Conservation (phyloP, 768 basidiomycete species). For the Clavaria fumosa region DNA sequence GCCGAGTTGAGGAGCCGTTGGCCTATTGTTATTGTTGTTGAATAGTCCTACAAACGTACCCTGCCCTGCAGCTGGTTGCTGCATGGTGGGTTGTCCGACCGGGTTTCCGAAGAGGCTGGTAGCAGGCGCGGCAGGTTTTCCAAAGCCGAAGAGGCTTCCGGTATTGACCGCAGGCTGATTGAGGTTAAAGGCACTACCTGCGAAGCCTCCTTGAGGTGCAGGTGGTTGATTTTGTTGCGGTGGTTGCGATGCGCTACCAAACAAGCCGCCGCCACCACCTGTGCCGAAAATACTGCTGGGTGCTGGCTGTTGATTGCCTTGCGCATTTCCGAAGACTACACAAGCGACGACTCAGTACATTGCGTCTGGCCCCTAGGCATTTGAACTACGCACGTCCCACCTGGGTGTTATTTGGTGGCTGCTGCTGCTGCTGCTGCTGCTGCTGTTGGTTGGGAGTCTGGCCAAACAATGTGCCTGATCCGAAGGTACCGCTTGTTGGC, state of each 20-base stretch:
- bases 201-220: slow-evolving; percentile 1
- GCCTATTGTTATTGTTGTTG: no score
- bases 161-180: slow-evolving; percentile 16
- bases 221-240: slow-evolving; percentile 7
- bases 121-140: slow-evolving; percentile 32
- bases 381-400: slow-evolving; percentile 19
- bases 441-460: slow-evolving; percentile 20
- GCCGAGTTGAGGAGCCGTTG: no score
- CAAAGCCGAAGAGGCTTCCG: slow-evolving; percentile 29
- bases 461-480: slow-evolving; percentile 7
- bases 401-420: slow-evolving; percentile 20
- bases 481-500: slow-evolving; percentile 19
- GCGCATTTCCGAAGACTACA: slow-evolving; percentile 24
- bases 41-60: not conserved
- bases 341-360: slow-evolving; percentile 2
- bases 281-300: slow-evolving; percentile 20
- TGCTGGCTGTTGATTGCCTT: slow-evolving; percentile 12
- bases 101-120: slow-evolving; percentile 21
- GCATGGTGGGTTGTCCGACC: not conserved
- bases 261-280: slow-evolving; percentile 17
- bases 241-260: slow-evolving; percentile 14
- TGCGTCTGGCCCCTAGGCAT: slow-evolving; percentile 2
- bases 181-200: slow-evolving; percentile 9
- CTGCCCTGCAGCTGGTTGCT: slow-evolving; percentile 15
- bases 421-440: slow-evolving; percentile 16